Evolutionary conservation across 2,329 filamentous ascomycete genomes (phyloP), one percentile per base, ranked within the genome.

Genomic region (Alternaria metachromatica): DNA sequence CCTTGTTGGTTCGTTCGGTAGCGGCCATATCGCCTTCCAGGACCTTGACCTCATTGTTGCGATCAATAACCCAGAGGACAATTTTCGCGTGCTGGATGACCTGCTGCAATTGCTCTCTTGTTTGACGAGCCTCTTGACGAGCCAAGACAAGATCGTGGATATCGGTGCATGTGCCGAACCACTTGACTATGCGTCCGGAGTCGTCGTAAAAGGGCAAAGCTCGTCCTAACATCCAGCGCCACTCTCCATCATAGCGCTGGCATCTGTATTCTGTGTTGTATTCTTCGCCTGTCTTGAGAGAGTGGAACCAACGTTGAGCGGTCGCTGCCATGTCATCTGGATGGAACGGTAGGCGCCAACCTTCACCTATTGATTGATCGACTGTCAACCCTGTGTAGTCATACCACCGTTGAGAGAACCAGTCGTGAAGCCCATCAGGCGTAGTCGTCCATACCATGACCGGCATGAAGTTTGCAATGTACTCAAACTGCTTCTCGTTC

Each of bases 141-240:
- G 90, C 87, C 72, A 91, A 85, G 4, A 94, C 89, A 46, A 89
- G 85, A 65, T 94, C 91, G 72, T 94, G 89, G 18, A 94, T 91
- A 67, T 95, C 92, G 12, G 92, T 94, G 72, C 90, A 93, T 1
- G 91, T 93, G 15, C 91, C 92, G 71, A 92, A 93, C 92, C 92
- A 94, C 74, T 92, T 93, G 62, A 92, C 84, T 53, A 94, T 92
- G 51, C 85, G 82, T 2, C 90, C 90, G 0, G 87, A 87, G 48
- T 89, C 86, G 63, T 92, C 88, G 43, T 84, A 85, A 71, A 93
- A 84, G 0, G 92, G 91, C 13, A 91, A 77, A 1, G 91, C 92
- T 46, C 91, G 85, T 11, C 89, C 91, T 3, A 95, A 82, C 84
- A 94, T 93, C 92, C 92, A 95, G 57, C 91, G 85, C 87, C 89